Percentiles rank a stretch among this genome's conserved stretches.
Conservation (phyloP, 495 filamentous ascomycete species). For the Penicillium steckii region DNA sequence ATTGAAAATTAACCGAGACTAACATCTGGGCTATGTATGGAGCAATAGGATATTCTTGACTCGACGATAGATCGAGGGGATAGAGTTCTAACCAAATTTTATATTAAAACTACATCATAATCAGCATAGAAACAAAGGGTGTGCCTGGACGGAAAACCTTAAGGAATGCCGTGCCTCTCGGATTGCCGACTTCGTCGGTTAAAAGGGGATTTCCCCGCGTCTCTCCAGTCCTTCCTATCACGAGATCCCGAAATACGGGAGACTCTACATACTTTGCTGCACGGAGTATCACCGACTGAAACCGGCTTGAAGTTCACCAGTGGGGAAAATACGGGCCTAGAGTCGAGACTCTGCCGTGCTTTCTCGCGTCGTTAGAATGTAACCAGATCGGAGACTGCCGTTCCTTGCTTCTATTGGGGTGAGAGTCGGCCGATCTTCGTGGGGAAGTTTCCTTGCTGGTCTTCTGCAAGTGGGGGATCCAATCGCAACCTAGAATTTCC, state of each 20-base stretch:
- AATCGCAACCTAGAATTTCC: neutral
- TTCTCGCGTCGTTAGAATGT: constrained; percentile 2
- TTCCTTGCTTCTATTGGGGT: constrained; percentile 10
- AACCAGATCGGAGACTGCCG: constrained; percentile 7
- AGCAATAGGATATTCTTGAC: neutral
- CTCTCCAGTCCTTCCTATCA: neutral
- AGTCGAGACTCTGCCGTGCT: neutral
- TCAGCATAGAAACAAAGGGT: neutral
- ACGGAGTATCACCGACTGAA: neutral
- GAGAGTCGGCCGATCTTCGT: constrained; percentile 21
- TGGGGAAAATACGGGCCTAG: neutral
- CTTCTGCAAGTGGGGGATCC: neutral
- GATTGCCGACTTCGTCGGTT: constrained; percentile 2
- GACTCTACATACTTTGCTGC: too few species aligned
- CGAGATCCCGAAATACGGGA: too few species aligned
- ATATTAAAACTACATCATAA: too few species aligned
- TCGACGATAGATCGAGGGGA: neutral
- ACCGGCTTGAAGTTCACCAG: neutral
- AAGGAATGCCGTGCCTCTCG: neutral
- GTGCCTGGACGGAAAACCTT: neutral
- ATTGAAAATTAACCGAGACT: neutral
- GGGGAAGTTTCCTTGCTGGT: constrained; percentile 8
- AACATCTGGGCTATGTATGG: neutral
- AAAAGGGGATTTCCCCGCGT: neutral
- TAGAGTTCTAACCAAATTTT: neutral